phyloP scores from a whole-genome alignment of 768 basidiomycete species.

The Boletus rufocinnamomeus region DNA sequence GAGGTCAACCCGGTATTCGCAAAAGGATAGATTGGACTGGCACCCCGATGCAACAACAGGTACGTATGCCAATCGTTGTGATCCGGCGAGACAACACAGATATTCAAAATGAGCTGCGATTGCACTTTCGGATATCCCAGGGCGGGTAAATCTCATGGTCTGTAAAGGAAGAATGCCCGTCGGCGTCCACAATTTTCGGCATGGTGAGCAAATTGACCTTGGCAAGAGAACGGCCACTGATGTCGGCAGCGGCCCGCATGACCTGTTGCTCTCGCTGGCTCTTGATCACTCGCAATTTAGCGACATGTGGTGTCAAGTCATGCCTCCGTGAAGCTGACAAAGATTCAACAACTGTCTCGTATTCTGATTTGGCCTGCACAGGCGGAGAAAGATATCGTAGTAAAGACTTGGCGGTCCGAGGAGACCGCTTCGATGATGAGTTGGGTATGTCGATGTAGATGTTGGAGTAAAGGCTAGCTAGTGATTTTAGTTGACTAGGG shows the following conservation, averaged over 20 bases:
- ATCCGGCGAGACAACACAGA: slow-evolving; percentile 72
- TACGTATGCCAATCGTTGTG: slow-evolving; percentile 92
- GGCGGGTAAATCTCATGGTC: slow-evolving; percentile 80
- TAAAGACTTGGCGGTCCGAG: slow-evolving; percentile 51
- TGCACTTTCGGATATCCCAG: slow-evolving; percentile 57
- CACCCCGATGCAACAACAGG: slow-evolving; percentile 97
- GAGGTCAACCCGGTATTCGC: not conserved
- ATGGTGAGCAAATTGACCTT: slow-evolving; percentile 51
- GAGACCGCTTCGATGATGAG: slow-evolving; percentile 40
- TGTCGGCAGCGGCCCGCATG: slow-evolving; percentile 84
- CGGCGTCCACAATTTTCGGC: not conserved
- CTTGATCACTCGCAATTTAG: slow-evolving; percentile 75
- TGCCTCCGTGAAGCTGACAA: slow-evolving; percentile 47
- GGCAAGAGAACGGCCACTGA: slow-evolving; percentile 83
- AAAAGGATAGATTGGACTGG: slow-evolving; percentile 7
- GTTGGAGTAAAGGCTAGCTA: slow-evolving; percentile 50
- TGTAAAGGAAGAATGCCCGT: slow-evolving; percentile 29
- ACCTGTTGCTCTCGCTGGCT: slow-evolving; percentile 72
- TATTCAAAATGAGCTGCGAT: slow-evolving; percentile 90
- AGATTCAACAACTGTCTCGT: slow-evolving; percentile 56
- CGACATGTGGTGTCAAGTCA: slow-evolving; percentile 68
- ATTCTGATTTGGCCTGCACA: slow-evolving; percentile 41
- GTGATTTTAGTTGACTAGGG: slow-evolving; percentile 55
- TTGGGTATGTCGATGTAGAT: slow-evolving; percentile 55
- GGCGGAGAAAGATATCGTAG: slow-evolving; percentile 49